Conservation (phyloP, 257 asterid species). For the Sherardia arvensis region DNA sequence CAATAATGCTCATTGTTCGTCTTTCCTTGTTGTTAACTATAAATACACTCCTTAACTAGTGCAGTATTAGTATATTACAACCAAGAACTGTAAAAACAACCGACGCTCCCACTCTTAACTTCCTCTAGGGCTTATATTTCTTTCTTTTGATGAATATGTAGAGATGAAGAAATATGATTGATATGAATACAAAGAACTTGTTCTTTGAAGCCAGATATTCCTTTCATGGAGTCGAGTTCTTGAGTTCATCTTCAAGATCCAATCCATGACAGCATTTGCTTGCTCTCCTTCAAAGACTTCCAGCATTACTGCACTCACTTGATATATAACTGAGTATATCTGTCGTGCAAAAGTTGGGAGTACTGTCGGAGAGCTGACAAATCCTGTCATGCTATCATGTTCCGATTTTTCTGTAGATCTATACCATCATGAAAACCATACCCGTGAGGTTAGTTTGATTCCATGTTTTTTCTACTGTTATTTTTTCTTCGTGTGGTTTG, state of each 20-base stretch:
- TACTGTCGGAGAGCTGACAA: constrained; percentile 28
- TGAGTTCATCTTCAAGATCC: not conserved
- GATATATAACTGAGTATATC: not conserved
- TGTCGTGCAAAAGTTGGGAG: constrained; percentile 16
- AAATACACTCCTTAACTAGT: constrained; percentile 17
- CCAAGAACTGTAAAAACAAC: not conserved
- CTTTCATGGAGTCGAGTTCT: not conserved
- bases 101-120: constrained; percentile 10
- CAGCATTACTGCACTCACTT: constrained; percentile 16
- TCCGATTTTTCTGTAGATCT: not conserved
- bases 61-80: not conserved
- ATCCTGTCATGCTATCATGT: constrained; percentile 22
- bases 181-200: not conserved
- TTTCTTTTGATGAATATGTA: not conserved
- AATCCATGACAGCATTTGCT: constrained; percentile 38
- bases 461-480: not conserved
- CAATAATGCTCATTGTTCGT: constrained; percentile 6
- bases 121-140: constrained; percentile 56
- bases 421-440: not conserved
- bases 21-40: constrained; percentile 21
- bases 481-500: not conserved
- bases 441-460: not conserved
- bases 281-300: constrained; percentile 62
- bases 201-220: not conserved
- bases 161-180: not conserved